A percentile compares a stretch with the other conserved stretches of the same genome.
Evolutionary conservation across 768 basidiomycete genomes (phyloP).

Genomic region (Podaxis sp.): DNA sequence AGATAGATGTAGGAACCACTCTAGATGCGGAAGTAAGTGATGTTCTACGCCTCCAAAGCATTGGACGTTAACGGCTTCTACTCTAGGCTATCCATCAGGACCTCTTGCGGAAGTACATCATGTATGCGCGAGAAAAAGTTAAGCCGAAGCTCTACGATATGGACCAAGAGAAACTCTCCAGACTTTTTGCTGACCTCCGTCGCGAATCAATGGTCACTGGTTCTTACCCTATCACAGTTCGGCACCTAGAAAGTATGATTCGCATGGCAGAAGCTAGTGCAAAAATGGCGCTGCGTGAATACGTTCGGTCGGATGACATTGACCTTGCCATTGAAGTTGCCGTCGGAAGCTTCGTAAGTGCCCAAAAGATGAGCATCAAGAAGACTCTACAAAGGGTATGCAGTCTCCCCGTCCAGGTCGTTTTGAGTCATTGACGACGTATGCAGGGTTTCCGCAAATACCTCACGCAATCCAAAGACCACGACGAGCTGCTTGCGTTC

Average conservation of each 20-base stretch:
- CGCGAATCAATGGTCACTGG: slow-evolving; percentile 96
- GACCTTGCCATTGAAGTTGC: slow-evolving; percentile 97
- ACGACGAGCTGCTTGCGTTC: slow-evolving; percentile 94
- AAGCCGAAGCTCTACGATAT: slow-evolving; percentile 91
- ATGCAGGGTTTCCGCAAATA: slow-evolving; percentile 94
- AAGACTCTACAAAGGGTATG: slow-evolving; percentile 92
- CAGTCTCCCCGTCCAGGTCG: slow-evolving; percentile 16
- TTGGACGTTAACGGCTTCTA: slow-evolving; percentile 5
- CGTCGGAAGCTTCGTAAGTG: slow-evolving; percentile 90
- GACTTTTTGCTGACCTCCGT: slow-evolving; percentile 93
- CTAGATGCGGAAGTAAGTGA: slow-evolving; percentile 87
- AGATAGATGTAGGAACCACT: slow-evolving; percentile 89
- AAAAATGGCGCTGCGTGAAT: slow-evolving; percentile 97
- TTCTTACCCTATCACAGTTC: slow-evolving; percentile 98
- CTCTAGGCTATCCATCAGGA: slow-evolving; percentile 94
- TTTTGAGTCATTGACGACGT: slow-evolving; percentile 11
- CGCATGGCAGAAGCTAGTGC: slow-evolving; percentile 98
- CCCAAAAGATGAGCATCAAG: slow-evolving; percentile 99
- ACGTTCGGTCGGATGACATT: slow-evolving; percentile 94
- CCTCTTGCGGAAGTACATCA: slow-evolving; percentile 94
- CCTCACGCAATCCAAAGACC: slow-evolving; percentile 91
- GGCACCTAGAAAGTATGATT: slow-evolving; percentile 98
- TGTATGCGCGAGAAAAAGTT: slow-evolving; percentile 95
- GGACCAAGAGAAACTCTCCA: slow-evolving; percentile 92
- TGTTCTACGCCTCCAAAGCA: not conserved